phyloP scores from a whole-genome alignment of 1,284 basidiomycete genomes.

The Microstroma glucosiphilum region DNA sequence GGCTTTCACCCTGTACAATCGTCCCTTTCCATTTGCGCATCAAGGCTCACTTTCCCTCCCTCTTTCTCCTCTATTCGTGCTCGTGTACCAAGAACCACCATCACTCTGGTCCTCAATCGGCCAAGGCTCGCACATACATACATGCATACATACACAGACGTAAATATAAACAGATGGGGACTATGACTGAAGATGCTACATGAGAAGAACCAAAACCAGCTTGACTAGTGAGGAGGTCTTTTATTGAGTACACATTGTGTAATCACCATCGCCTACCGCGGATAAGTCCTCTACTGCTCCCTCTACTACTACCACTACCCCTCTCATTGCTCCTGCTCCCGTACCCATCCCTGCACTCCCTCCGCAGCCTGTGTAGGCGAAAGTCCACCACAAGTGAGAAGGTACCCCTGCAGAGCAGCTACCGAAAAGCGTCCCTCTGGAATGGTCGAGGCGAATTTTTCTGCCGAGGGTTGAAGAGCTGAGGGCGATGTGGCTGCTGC shows the following conservation, averaged over 20 bases:
- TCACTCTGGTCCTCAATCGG: too few species aligned
- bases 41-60: neutral
- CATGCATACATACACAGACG: too few species aligned
- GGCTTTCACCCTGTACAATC: neutral
- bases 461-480: neutral
- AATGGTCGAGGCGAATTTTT: constrained; percentile 3
- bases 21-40: neutral
- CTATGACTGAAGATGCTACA: too few species aligned
- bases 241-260: too few species aligned
- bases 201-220: too few species aligned
- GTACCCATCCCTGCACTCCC: constrained; percentile 7
- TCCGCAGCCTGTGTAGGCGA: neutral
- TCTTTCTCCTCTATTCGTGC: neutral
- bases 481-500: neutral
- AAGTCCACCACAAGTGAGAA: constrained; percentile 4
- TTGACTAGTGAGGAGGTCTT: too few species aligned
- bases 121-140: too few species aligned
- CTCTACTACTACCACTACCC: neutral
- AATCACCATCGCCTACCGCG: too few species aligned
- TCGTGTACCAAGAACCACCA: too few species aligned
- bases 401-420: constrained; percentile 16
- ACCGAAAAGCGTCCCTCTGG: constrained; percentile 8
- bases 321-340: constrained; percentile 6
- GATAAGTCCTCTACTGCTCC: too few species aligned
- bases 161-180: too few species aligned